These are phyloP conservation scores for Bombardia bombarda DNA, from an alignment of 495 filamentous ascomycete species.

Conservation along the genomic window DNA sequence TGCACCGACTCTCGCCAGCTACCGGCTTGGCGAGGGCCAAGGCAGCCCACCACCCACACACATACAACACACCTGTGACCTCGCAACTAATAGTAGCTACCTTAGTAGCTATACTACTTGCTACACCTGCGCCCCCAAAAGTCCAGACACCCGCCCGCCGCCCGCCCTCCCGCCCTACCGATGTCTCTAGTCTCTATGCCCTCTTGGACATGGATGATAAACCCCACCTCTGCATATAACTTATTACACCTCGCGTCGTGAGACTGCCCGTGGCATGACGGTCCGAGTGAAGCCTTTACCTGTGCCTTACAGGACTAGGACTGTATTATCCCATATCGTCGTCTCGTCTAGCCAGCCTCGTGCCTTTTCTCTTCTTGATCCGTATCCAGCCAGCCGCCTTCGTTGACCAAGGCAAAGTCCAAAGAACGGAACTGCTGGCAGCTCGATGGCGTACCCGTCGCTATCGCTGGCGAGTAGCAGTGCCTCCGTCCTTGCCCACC, in stretches of 20 bases:
- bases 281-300: neutral
- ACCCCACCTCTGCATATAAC: neutral
- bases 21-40: constrained; percentile 16
- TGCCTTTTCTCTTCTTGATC: no score
- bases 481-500: no score
- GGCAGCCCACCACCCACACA: neutral
- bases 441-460: constrained; percentile 9
- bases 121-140: no score
- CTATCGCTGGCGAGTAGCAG: constrained; percentile 9
- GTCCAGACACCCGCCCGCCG: no score
- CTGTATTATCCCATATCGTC: constrained; percentile 7
- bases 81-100: neutral
- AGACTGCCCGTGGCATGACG: neutral
- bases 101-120: no score
- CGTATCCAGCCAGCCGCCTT: no score
- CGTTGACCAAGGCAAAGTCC: no score
- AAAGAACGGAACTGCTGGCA: neutral
- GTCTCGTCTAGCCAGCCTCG: constrained; percentile 1
- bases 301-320: neutral
- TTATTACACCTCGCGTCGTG: neutral
- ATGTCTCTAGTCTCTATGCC: neutral
- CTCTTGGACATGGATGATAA: neutral
- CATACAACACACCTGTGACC: neutral
- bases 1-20: neutral
- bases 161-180: neutral